Percentiles rank a stretch among this genome's conserved stretches.
These are phyloP conservation scores for Carex parvula DNA, from an alignment of 176 grass and related monocot species.

Conservation along the genomic window DNA sequence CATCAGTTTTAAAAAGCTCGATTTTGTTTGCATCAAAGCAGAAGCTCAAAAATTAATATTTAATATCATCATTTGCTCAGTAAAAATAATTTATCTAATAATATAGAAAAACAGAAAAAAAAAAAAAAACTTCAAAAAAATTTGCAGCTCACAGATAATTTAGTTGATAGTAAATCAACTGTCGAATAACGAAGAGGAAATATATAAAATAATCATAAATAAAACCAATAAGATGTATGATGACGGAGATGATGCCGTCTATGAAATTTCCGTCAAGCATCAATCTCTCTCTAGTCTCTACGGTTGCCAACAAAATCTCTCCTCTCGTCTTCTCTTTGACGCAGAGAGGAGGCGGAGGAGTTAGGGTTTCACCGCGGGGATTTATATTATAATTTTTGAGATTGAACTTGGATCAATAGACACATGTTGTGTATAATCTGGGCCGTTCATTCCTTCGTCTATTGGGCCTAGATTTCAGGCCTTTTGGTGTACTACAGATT, in stretches of 20 bases:
- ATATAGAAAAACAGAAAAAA: background rate
- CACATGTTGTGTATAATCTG: background rate
- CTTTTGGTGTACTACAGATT: too few relatives aligned
- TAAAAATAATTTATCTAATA: slow-evolving; percentile 3
- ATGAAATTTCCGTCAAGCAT: background rate
- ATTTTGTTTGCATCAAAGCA: slow-evolving; percentile 22
- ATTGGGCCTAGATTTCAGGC: background rate
- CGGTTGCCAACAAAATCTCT: too few relatives aligned
- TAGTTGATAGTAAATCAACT: background rate
- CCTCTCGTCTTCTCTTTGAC: background rate
- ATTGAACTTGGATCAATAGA: background rate
- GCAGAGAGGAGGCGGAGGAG: background rate
- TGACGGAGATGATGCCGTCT: background rate
- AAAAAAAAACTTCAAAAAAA: background rate
- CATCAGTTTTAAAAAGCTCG: slow-evolving; percentile 35
- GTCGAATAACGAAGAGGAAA: background rate
- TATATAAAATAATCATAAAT: background rate
- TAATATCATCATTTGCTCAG: slow-evolving; percentile 24
- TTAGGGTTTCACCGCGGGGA: background rate
- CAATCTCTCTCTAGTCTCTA: background rate
- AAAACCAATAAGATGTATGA: background rate
- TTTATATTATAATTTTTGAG: background rate
- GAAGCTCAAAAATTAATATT: slow-evolving; percentile 19
- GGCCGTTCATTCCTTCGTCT: background rate
- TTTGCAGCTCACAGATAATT: background rate